These are phyloP conservation scores for Pseudogymnoascus sp. DNA, from an alignment of 2,329 filamentous ascomycete genomes.

Conservation along the genomic window DNA sequence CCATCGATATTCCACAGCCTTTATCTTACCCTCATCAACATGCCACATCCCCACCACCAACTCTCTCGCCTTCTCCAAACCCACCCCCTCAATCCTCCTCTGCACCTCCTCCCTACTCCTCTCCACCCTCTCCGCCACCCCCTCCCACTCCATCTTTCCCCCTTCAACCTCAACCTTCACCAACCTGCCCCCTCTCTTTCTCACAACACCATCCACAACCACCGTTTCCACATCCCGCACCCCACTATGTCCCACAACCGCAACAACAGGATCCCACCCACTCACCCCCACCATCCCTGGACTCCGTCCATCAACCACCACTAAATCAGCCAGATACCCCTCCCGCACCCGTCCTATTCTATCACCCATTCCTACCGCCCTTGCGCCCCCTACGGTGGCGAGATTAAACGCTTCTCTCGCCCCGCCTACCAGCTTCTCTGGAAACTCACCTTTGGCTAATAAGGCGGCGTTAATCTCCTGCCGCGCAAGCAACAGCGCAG, in stretches of 20 bases:
- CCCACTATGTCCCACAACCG: conserved; percentile 36
- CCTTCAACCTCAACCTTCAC: conserved; percentile 13
- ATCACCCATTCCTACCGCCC: conserved; percentile 35
- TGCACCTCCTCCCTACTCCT: conserved; percentile 29
- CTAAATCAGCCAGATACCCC: conserved; percentile 41
- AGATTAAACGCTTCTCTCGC: conserved; percentile 42
- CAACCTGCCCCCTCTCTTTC: conserved; percentile 29
- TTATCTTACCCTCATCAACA: conserved; percentile 27
- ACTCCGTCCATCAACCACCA: conserved; percentile 38
- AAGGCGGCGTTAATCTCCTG: conserved; percentile 26
- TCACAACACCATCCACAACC: conserved; percentile 36
- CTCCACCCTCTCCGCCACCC: conserved; percentile 20
- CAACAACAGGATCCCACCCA: conserved; percentile 35
- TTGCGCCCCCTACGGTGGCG: conserved; percentile 40
- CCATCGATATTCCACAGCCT: conserved; percentile 24
- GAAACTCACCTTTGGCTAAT: conserved; percentile 21
- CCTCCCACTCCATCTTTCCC: conserved; percentile 12
- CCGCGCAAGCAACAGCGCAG: conserved; percentile 29
- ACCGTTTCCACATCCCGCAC: conserved; percentile 36
- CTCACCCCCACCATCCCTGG: conserved; percentile 36
- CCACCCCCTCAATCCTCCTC: conserved; percentile 25
- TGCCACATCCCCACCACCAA: conserved; percentile 25
- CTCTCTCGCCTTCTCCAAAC: conserved; percentile 24
- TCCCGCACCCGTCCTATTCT: conserved; percentile 39
- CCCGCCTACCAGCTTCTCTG: conserved; percentile 24